Evolutionary conservation across 2,329 filamentous ascomycete genomes (phyloP), one percentile per base, ranked within the genome.

Genomic region (Curvularia hawaiiensis): DNA sequence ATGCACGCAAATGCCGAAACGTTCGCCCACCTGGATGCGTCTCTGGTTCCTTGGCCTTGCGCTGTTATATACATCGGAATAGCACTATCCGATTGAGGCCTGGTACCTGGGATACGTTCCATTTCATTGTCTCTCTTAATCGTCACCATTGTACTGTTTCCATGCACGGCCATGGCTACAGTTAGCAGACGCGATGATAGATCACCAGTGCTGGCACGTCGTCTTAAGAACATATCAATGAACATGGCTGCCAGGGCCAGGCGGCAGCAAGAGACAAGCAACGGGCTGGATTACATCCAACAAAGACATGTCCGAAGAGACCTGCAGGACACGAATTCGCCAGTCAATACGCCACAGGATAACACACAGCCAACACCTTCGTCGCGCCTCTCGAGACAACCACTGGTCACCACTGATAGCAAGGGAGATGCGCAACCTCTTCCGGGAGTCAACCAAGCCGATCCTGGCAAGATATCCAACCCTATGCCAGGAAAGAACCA

Each of bases 401-500:
- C 12, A 24, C 43, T 18, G 24, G 38, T 11, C 30, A 9, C 16
- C 35, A 12, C n/a, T 18, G 16, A 38, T 38, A 7, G 16, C 7
- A 9, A 38, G 18, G 22, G 7, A 35, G 48, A 48, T 18, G 41
- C 31, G 14, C 48, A 24, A 33, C 22, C 39, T 39, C 54, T 59
- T 46, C 57, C 57, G 16, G 54, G 54, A 18, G 40, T 59, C 44
- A 59, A 59, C 14, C 54, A 59, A 49, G 38, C 33, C 8, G 38
- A 57, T 26, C 54, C 54, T 24, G 44, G 28, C 0, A 22, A 28
- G 14, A 54, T 54, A 18, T 33, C 18, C 12, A 49, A 39, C 10
- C 48, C 49, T 4, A 59, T 61, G 55, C 56, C 59, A 8, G 59
- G 59, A 18, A 55, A 59, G 24, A 61, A 59, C 9, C 59, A 61